Percentiles rank a stretch among this genome's conserved stretches.
phyloP scores from a whole-genome alignment of 2,329 filamentous ascomycete genomes.

The Lizonia empirigonia region DNA sequence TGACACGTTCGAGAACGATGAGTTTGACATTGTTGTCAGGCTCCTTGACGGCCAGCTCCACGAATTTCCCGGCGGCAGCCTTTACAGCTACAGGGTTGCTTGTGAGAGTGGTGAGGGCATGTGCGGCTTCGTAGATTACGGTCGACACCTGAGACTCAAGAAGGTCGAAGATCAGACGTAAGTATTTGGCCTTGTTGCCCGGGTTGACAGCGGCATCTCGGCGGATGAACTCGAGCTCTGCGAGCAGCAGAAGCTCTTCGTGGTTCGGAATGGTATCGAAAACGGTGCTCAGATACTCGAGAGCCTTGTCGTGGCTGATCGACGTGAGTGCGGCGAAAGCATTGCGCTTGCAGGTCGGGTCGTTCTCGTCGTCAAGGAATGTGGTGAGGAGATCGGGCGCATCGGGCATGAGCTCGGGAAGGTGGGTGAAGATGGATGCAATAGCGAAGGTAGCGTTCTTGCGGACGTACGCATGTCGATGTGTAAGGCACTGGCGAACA shows the following conservation, averaged over 20 bases:
- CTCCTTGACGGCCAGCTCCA: slow-evolving; percentile 96
- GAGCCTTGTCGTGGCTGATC: slow-evolving; percentile 91
- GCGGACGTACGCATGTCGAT: slow-evolving; percentile 95
- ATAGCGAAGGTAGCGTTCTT: slow-evolving; percentile 98
- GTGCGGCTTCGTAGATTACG: slow-evolving; percentile 96
- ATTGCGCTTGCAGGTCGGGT: slow-evolving; percentile 96
- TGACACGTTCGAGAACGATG: slow-evolving; percentile 93
- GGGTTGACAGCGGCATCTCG: slow-evolving; percentile 96
- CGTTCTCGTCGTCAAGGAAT: slow-evolving; percentile 89
- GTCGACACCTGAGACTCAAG: slow-evolving; percentile 92
- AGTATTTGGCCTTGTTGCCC: slow-evolving; percentile 93
- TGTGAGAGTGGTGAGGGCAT: slow-evolving; percentile 89
- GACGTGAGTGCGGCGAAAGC: slow-evolving; percentile 89
- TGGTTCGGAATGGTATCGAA: slow-evolving; percentile 95
- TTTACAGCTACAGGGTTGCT: slow-evolving; percentile 98
- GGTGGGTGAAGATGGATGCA: slow-evolving; percentile 89
- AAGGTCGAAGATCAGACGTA: slow-evolving; percentile 94
- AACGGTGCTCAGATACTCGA: slow-evolving; percentile 83
- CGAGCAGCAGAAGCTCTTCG: slow-evolving; percentile 90
- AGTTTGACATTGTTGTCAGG: slow-evolving; percentile 99
- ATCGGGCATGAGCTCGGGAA: slow-evolving; percentile 90
- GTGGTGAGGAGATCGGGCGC: slow-evolving; percentile 87
- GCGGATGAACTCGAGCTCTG: slow-evolving; percentile 95
- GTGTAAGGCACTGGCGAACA: slow-evolving; percentile 88
- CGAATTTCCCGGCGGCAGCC: slow-evolving; percentile 93